Conservation (phyloP, 2,329 filamentous ascomycete species). For the Dendryphion nanum region DNA sequence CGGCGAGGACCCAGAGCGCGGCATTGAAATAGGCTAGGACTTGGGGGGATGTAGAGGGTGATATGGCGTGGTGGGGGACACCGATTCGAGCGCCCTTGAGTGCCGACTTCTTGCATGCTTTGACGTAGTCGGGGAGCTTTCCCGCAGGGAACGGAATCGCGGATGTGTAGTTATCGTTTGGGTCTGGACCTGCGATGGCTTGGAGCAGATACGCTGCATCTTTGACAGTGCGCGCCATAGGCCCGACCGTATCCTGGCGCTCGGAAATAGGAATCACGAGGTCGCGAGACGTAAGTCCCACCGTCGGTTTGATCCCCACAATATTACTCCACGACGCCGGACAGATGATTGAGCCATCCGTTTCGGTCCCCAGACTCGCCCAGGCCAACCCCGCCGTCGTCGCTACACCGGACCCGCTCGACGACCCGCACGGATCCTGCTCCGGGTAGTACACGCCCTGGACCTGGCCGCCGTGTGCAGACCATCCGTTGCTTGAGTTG, state of each 20-base stretch:
- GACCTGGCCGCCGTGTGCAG: constrained; percentile 61
- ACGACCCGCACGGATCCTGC: constrained; percentile 63
- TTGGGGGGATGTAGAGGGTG: constrained; percentile 29
- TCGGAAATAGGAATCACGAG: constrained; percentile 65
- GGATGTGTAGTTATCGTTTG: constrained; percentile 57
- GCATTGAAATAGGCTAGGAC: constrained; percentile 56
- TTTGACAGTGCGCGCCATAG: constrained; percentile 58
- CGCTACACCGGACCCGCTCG: constrained; percentile 61
- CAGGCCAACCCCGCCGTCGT: constrained; percentile 59
- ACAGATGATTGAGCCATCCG: constrained; percentile 61
- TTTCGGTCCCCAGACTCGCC: constrained; percentile 61
- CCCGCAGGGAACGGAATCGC: constrained; percentile 55
- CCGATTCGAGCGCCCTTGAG: constrained; percentile 62
- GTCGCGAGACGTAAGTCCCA: constrained; percentile 61
- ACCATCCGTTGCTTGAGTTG: constrained; percentile 64
- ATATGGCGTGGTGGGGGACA: constrained; percentile 57
- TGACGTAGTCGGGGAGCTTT: constrained; percentile 59
- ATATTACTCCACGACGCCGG: constrained; percentile 59
- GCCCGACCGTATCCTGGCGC: constrained; percentile 57
- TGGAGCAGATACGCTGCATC: constrained; percentile 58
- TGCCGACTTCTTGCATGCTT: constrained; percentile 54
- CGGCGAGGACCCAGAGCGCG: constrained; percentile 52
- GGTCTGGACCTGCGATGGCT: constrained; percentile 57
- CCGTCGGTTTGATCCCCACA: constrained; percentile 62
- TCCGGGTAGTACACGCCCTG: constrained; percentile 60